Conservation (phyloP, 768 basidiomycete species). For the Phylloporus scabripes region DNA sequence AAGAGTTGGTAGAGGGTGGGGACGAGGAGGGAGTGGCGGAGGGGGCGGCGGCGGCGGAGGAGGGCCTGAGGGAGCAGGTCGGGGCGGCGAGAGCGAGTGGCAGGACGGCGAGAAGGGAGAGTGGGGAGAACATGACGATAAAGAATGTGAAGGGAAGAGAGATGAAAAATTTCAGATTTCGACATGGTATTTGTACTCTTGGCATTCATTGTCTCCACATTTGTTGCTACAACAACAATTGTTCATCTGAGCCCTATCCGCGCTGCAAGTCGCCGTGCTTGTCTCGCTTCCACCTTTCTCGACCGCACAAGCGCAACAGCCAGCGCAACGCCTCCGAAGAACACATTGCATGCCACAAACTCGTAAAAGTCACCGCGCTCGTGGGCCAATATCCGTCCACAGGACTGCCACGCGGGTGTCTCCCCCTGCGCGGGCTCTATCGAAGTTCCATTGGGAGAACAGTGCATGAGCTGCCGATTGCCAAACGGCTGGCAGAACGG, state of each 20-base stretch:
- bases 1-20: constrained; percentile 7
- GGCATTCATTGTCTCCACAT: background rate
- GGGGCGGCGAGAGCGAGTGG: constrained; percentile 29
- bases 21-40: constrained; percentile 1
- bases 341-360: constrained; percentile 78
- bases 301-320: constrained; percentile 64
- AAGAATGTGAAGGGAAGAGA: constrained; percentile 15
- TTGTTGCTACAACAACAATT: background rate
- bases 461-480: constrained; percentile 86
- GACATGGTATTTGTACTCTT: background rate
- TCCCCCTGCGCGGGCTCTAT: constrained; percentile 39
- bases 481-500: constrained; percentile 97
- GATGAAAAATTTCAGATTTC: background rate
- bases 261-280: constrained; percentile 79
- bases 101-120: constrained; percentile 20
- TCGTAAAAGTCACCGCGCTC: constrained; percentile 89
- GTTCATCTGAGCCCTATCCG: constrained; percentile 63
- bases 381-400: constrained; percentile 73
- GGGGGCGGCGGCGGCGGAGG: constrained; percentile 1
- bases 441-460: constrained; percentile 37
- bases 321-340: constrained; percentile 64
- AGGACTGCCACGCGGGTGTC: constrained; percentile 87
- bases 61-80: constrained; percentile 16
- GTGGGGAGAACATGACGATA: constrained; percentile 17
- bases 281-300: constrained; percentile 60